A percentile compares a stretch with the other conserved stretches of the same genome.
phyloP scores from a whole-genome alignment of 371 early-diverging fungal genomes.

The Mucor irregularis region DNA sequence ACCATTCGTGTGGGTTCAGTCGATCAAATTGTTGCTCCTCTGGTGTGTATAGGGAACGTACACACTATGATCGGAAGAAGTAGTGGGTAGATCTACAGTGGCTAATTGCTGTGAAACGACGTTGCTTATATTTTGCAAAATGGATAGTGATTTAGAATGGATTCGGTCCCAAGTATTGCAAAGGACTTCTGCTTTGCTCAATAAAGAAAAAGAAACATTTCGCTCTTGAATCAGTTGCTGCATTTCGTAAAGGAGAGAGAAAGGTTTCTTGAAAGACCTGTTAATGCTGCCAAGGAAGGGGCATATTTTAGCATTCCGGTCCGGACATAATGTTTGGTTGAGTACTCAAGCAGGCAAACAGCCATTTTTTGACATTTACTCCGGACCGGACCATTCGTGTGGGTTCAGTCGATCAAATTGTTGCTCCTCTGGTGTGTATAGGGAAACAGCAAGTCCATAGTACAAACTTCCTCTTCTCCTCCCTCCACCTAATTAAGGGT shows the following conservation, averaged over 20 bases:
- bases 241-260: slow-evolving; percentile 4
- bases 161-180: slow-evolving; percentile 17
- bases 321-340: no score
- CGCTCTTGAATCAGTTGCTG: slow-evolving; percentile 22
- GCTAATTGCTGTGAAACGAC: slow-evolving; percentile 20
- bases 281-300: no score
- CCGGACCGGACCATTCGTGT: no score
- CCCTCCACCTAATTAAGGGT: slow-evolving; percentile 36
- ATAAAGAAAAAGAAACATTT: slow-evolving; percentile 3
- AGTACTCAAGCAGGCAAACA: no score
- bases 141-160: neutral
- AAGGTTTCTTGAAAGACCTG: neutral
- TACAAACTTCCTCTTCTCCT: slow-evolving; percentile 31
- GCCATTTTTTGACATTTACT: no score
- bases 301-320: no score
- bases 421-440: neutral
- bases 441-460: neutral
- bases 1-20: no score
- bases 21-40: no score
- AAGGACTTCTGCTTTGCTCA: slow-evolving; percentile 8
- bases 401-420: no score
- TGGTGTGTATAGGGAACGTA: no score
- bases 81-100: slow-evolving; percentile 5
- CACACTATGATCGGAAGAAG: slow-evolving; percentile 3
- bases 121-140: slow-evolving; percentile 17